These are phyloP conservation scores for Sphaerulina musiva DNA, from an alignment of 2,329 filamentous ascomycete species.

Conservation along the genomic window DNA sequence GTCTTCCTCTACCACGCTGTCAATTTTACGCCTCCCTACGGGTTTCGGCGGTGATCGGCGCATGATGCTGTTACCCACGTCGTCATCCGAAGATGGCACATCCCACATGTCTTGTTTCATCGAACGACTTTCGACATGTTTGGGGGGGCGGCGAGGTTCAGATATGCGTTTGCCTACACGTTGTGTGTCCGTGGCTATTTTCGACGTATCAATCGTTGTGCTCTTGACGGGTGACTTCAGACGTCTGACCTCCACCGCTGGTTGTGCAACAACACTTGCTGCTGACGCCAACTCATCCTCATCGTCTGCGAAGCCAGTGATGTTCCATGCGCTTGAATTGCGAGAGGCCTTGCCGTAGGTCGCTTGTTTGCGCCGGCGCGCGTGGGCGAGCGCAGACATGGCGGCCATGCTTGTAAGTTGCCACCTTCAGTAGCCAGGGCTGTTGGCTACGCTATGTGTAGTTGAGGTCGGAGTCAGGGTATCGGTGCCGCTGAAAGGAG, in stretches of 20 bases:
- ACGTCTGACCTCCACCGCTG: slow-evolving; percentile 1
- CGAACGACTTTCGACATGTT: slow-evolving; percentile 10
- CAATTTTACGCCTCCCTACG: slow-evolving; percentile 13
- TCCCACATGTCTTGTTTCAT: slow-evolving; percentile 37
- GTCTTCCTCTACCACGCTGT: slow-evolving; percentile 8
- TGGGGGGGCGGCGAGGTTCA: slow-evolving; percentile 3
- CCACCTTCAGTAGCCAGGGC: neutral
- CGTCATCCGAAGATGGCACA: slow-evolving; percentile 36
- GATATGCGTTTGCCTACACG: slow-evolving; percentile 15
- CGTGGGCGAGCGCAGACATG: slow-evolving; percentile 11
- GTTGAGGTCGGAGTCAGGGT: neutral
- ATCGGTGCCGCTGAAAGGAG: neutral
- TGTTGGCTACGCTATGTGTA: neutral
- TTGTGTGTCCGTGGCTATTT: slow-evolving; percentile 14
- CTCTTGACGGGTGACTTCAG: neutral
- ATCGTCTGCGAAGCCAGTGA: slow-evolving; percentile 15
- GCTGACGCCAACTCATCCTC: slow-evolving; percentile 16
- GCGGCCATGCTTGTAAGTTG: slow-evolving; percentile 12
- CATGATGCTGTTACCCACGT: slow-evolving; percentile 19
- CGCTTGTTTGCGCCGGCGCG: slow-evolving; percentile 22
- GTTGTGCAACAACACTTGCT: neutral
- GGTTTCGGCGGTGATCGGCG: slow-evolving; percentile 16
- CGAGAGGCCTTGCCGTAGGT: slow-evolving; percentile 24
- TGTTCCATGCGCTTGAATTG: slow-evolving; percentile 18
- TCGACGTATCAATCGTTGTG: neutral